Base-by-base conservation (phyloP, 352 stramenopile species). In the Globisporangium apiculatum region DNA sequence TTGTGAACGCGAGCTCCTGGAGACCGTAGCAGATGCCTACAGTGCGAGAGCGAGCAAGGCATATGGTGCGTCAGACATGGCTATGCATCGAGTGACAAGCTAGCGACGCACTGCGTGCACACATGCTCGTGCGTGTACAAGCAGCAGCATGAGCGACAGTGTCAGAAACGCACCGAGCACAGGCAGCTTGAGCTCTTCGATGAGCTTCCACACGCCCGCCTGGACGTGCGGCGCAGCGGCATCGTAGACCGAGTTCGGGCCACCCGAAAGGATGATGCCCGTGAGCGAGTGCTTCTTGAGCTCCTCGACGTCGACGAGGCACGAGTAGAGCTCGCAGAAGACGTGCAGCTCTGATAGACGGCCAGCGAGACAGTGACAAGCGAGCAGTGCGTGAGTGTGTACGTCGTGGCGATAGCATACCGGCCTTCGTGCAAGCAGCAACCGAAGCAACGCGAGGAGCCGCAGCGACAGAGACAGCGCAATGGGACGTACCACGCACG, bases 271-370 rank as follows among this genome's bases (percentile, higher is more conserved):
- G 72, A 99, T 99, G 58, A 99, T 94, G 40, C 96, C 97, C 38
- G 84, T 96, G 8, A 99, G 70, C 57, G 98, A 75, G 72, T 98
- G 94, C 72, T 97, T 86, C 41, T 73, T 72, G 57, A 99, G 78
- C 71, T 98, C 91, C 58, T 98, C 76, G 31, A 81, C 77, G 36
- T 89, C 79, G 24, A 99, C 97, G 10, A 98, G 80, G 70, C 97
- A 99, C 65, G 93, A 98, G 75, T 99, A 99, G n/a, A 99, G 80
- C 71, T 99, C 97, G 72, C 96, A 99, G 69, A 99, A 99, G 43
- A 99, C 94, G 68, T 99, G 89, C 50, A 99, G 76, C 75, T 99
- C 96, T 87, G 67, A 60, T 36, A 51, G 10, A 47, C 42, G 42
- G n/a, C 42, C 42, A 37, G 38, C 48, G 51, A 61, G 15, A 69